Base-by-base conservation (phyloP, 2,329 filamentous ascomycete species). In the Coleophoma eucalyptorum region DNA sequence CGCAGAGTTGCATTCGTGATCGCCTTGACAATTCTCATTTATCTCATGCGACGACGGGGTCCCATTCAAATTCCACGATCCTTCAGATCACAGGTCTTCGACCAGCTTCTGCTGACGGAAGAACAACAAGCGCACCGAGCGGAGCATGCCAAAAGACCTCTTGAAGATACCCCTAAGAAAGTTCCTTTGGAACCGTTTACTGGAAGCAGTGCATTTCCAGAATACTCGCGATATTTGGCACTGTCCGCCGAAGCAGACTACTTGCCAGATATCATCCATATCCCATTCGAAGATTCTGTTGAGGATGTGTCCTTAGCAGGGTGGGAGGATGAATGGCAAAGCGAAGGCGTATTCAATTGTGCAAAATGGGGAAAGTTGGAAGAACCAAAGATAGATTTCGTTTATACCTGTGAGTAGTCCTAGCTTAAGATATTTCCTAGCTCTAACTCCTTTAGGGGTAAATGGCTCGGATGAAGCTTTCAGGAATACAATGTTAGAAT, bases 401-500 rank as follows among this genome's bases (percentile, higher is more conserved):
- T 38, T 38, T 38, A 38, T 18, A 38, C 35, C 6, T 38, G 35
- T 38, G 35, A 38, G 35, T 11, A 38, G 35, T 26, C 26, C 26
- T 26, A 8, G 6, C 6, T 26, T 5, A 26, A 26, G 26, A 8
- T 26, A 26, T 26, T 26, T 2, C 6, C 26, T 8, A 26, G 26
- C 26, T 26, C 26, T 26, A 26, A 26, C 10, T 26, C 26, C 16
- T 38, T 38, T n/a, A 59, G 57, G 57, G 71, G 69, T 73, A 26
- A 74, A 74, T 53, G 70, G 71, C 13, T 71, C 69, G 3, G 70
- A 74, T 16, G 51, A 59, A 20, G 65, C 67, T 13, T 69, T 73
- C 45, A 61, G 58, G 18, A 51, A 62, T 11, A 69, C 67, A 12
- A 69, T 69, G 42, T 65, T 63, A 38, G 60, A 60, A 7, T 73